A percentile compares a stretch with the other conserved stretches of the same genome.
These are phyloP conservation scores for Chalaropsis thielavioides DNA, from an alignment of 2,329 filamentous ascomycete species.

Conservation along the genomic window DNA sequence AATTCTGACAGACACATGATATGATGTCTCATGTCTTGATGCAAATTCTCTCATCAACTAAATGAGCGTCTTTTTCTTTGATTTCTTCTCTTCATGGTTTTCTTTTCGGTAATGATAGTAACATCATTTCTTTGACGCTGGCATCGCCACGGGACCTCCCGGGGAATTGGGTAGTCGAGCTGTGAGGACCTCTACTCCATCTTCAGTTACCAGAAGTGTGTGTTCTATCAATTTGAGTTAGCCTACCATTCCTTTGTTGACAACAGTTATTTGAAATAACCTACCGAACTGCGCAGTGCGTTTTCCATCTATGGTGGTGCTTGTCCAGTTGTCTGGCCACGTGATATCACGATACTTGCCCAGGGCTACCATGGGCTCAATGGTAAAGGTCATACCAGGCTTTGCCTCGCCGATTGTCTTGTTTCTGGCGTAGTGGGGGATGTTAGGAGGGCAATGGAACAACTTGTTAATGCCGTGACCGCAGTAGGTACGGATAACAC, in stretches of 20 bases:
- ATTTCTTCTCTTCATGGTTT: not conserved
- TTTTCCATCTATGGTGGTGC: slow-evolving; percentile 78
- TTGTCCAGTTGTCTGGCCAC: slow-evolving; percentile 99
- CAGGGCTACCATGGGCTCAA: slow-evolving; percentile 94
- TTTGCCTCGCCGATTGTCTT: slow-evolving; percentile 92
- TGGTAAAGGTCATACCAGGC: slow-evolving; percentile 96
- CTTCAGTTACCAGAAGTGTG: slow-evolving; percentile 68
- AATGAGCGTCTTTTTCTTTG: not conserved
- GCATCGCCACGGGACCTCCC: slow-evolving; percentile 54
- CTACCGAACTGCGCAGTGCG: slow-evolving; percentile 82
- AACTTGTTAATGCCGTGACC: slow-evolving; percentile 88
- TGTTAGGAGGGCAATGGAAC: slow-evolving; percentile 87
- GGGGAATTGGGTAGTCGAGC: slow-evolving; percentile 59
- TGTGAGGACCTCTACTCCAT: slow-evolving; percentile 68
- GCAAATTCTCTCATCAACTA: not conserved
- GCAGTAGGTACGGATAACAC: slow-evolving; percentile 89
- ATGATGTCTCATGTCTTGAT: too few relatives aligned
- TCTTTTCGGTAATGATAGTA: not conserved
- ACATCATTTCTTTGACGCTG: slow-evolving; percentile 20
- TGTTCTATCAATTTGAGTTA: slow-evolving; percentile 41
- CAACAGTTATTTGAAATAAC: slow-evolving; percentile 23
- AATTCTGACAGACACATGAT: too few relatives aligned
- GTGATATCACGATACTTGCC: slow-evolving; percentile 86
- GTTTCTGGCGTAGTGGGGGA: slow-evolving; percentile 96
- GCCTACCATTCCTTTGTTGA: not conserved